Evolutionary conservation across 345 rosid genomes (phyloP).

Genomic region (Alliaria petiolata): DNA sequence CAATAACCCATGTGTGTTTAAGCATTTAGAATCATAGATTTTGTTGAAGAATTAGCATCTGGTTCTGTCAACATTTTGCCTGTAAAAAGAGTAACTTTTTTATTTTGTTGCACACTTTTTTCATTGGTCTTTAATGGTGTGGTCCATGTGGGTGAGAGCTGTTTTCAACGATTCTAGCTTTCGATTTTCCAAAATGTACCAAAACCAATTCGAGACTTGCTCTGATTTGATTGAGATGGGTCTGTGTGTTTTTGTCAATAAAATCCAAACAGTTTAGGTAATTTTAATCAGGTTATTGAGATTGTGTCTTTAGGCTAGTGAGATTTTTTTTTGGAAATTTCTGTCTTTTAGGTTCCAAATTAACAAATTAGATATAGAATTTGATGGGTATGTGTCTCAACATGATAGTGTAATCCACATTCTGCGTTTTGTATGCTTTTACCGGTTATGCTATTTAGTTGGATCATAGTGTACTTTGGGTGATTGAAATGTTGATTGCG

Average conservation of each 20-base stretch:
- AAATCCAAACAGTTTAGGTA: neutral
- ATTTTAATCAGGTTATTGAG: too few species aligned
- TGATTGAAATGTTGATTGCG: neutral
- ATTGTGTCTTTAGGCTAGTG: too few species aligned
- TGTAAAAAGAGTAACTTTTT: neutral
- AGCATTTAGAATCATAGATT: neutral
- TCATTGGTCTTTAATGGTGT: neutral
- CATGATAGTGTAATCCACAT: too few species aligned
- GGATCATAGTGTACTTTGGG: too few species aligned
- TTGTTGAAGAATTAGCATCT: constrained; percentile 6
- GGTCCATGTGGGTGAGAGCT: constrained; percentile 14
- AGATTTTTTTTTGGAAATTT: too few species aligned
- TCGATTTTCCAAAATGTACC: neutral
- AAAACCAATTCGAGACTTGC: neutral
- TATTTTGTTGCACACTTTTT: neutral
- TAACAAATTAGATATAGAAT: too few species aligned
- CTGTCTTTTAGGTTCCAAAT: too few species aligned
- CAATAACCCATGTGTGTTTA: neutral
- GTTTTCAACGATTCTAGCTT: constrained; percentile 27
- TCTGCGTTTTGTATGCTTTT: neutral
- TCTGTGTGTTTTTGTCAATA: neutral
- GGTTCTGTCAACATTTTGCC: constrained; percentile 1
- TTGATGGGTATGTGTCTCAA: too few species aligned
- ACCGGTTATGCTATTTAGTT: neutral
- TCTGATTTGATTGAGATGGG: constrained; percentile 6